Evolutionary conservation across 768 basidiomycete genomes (phyloP).

Genomic region (Mycena capillaripes): DNA sequence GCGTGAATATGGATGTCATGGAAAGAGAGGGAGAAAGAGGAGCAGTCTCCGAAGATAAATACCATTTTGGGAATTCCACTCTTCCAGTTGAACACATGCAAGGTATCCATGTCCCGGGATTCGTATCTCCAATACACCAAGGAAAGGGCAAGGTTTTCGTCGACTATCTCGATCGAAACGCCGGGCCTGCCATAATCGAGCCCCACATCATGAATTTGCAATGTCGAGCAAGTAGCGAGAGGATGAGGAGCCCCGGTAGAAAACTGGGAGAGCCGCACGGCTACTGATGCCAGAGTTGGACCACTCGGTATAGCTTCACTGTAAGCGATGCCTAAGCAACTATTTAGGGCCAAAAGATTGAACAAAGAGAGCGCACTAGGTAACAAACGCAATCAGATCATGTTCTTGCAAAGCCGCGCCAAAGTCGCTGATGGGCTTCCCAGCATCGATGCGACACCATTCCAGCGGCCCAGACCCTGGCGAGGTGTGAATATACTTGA

Average conservation of each 20-base stretch:
- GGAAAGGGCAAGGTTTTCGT: too few species aligned
- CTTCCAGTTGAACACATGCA: too few species aligned
- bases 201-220: neutral
- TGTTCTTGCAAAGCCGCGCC: slow-evolving; percentile 26
- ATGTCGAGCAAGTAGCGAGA: neutral
- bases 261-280: slow-evolving; percentile 4
- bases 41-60: too few species aligned
- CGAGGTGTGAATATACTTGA: slow-evolving; percentile 6
- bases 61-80: too few species aligned
- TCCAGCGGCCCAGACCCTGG: neutral
- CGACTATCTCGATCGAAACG: slow-evolving; percentile 21
- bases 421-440: slow-evolving; percentile 22
- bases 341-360: too few species aligned
- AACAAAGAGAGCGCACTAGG: slow-evolving; percentile 9
- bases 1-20: neutral
- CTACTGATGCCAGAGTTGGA: too few species aligned
- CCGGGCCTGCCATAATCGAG: neutral
- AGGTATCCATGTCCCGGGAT: too few species aligned
- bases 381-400: slow-evolving; percentile 29
- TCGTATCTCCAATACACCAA: too few species aligned
- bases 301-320: too few species aligned
- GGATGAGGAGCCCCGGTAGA: slow-evolving; percentile 18
- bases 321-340: too few species aligned
- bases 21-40: neutral
- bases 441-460: slow-evolving; percentile 5